These are phyloP conservation scores for Termitomyces sp. DNA, from an alignment of 768 basidiomycete species.

Conservation along the genomic window DNA sequence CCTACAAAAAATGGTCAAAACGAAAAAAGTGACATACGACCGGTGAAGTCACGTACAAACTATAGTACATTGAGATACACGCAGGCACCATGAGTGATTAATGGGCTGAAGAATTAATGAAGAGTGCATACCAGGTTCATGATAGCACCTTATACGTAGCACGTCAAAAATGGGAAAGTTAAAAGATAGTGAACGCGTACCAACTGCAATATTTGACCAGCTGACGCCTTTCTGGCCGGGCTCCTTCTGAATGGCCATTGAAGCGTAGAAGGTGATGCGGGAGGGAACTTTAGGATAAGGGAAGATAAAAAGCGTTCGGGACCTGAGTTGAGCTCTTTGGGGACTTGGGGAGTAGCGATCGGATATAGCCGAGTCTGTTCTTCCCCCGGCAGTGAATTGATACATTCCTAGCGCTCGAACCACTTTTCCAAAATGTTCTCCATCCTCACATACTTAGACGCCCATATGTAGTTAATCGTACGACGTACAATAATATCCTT, in stretches of 20 bases:
- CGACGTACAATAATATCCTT: conserved; percentile 5
- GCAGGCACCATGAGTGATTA: neutral
- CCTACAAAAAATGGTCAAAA: conserved; percentile 32
- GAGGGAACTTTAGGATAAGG: conserved; percentile 12
- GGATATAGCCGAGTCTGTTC: conserved; percentile 23
- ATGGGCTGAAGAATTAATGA: neutral
- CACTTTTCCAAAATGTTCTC: conserved; percentile 5
- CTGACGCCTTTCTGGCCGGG: conserved; percentile 89
- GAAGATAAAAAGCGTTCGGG: conserved; percentile 14
- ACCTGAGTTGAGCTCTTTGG: conserved; percentile 17
- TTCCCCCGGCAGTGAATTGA: too few relatives aligned
- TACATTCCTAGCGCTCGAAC: conserved; percentile 3
- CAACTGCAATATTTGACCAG: conserved; percentile 95
- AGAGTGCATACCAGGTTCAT: conserved; percentile 88
- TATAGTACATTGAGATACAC: conserved; percentile 13
- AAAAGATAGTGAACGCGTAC: conserved; percentile 37
- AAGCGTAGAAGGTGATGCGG: conserved; percentile 16
- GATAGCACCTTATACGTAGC: conserved; percentile 62
- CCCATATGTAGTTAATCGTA: neutral
- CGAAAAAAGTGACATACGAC: neutral
- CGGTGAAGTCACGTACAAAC: conserved; percentile 43
- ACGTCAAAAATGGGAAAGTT: conserved; percentile 14
- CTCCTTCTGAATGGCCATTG: conserved; percentile 78
- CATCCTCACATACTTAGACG: neutral
- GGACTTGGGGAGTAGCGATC: conserved; percentile 19